These are phyloP conservation scores for Cyberlindnera sargentensis DNA, from an alignment of 805 yeast genomes.

Conservation along the genomic window DNA sequence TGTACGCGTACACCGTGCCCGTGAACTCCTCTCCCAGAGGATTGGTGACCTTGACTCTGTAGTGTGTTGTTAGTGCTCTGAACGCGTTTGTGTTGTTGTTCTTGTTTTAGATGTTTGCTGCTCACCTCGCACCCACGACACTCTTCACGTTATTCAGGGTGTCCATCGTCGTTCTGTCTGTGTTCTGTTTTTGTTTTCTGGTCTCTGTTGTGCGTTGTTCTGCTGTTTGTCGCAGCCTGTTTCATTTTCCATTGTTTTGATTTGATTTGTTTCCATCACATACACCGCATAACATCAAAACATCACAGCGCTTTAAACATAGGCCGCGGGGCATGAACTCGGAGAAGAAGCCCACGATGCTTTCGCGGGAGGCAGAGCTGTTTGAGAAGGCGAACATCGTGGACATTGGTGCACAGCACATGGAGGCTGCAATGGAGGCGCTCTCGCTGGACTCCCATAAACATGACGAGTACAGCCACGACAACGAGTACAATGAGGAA, in stretches of 20 bases:
- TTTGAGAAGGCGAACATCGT: constrained; percentile 28
- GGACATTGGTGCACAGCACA: constrained; percentile 24
- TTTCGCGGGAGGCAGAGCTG: constrained; percentile 24
- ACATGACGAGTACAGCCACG: neutral
- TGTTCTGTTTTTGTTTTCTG: neutral
- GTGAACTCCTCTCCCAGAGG: constrained; percentile 46
- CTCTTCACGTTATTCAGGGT: constrained; percentile 1
- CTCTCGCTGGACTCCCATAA: neutral
- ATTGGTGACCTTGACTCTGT: constrained; percentile 54
- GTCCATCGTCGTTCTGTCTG: neutral
- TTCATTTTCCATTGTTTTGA: too few relatives aligned
- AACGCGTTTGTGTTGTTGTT: too few relatives aligned
- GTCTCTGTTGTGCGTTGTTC: neutral
- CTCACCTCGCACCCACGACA: constrained; percentile 10
- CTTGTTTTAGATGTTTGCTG: neutral
- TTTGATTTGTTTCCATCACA: too few relatives aligned
- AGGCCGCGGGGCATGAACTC: too few relatives aligned
- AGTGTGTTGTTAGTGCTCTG: neutral
- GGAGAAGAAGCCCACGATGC: constrained; percentile 5
- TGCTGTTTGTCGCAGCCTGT: too few relatives aligned
- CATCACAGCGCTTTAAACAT: too few relatives aligned
- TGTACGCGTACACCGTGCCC: constrained; percentile 62
- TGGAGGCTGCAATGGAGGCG: neutral
- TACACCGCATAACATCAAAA: too few relatives aligned
- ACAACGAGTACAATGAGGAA: constrained; percentile 5